Evolutionary conservation across 306 rosid species (phyloP), one percentile per base, ranked within the genome.

Genomic region (Trifolium fragiferum): DNA sequence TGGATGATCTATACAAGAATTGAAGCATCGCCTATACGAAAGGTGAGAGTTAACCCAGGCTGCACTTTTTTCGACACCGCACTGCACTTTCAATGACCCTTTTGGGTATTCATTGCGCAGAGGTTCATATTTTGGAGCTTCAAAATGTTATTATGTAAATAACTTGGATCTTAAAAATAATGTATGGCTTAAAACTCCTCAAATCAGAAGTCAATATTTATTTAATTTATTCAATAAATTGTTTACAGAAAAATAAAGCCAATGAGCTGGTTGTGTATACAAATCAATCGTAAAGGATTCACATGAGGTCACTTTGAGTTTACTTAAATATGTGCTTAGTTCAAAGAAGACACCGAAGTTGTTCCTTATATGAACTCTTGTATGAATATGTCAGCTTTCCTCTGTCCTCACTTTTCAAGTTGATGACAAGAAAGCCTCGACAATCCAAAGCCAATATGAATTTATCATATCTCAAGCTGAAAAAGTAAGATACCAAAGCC

Each of bases 381-480:
- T 49, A 9, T 6, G 20, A 15, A n/a, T 49, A 49, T 49, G 10
- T 19, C 25, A 53, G 59, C 10, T 53, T 5, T 19, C 5, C 49
- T 2, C 11, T 44, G 40, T 12, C 41, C 1, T 77, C 19, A 7
- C 14, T 57, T 13, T 18, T 20, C 75, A 58, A 58, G 30, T 20
- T 55, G 47, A 66, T 19, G 19, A 46, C 62, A 55, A 43, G 27
- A 58, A 44, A 68, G 30, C 21, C 64, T 46, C 18, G 32, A 25
- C 13, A 46, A 77, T 69, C n/a, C 70, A 60, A 60, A 59, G 74
- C 18, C 58, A 77, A n/a, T 20, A 5, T 14, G 37, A 60, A 3
- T 59, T 60, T 69, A 32, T 20, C 32, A 50, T 38, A 15, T 33
- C 54, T 47, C 76, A 69, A 77, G 55, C 37, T 47, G 25, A 33